phyloP scores from a whole-genome alignment of 768 basidiomycete genomes.

The Mrakia gelida region DNA sequence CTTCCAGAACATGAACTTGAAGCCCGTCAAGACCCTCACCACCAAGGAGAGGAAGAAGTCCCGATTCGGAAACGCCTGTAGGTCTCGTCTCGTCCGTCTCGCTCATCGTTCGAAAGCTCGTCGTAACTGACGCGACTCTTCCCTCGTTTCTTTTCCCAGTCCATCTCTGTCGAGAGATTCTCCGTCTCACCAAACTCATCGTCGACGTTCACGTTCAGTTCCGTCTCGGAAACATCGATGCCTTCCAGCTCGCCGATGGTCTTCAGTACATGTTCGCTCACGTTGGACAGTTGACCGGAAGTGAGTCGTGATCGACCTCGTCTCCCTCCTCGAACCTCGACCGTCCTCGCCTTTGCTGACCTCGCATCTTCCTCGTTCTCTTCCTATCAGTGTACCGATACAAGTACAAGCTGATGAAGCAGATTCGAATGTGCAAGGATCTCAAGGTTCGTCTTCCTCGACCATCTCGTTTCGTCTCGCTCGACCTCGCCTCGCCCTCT shows the following conservation, averaged over 20 bases:
- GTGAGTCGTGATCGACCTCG: conserved; percentile 22
- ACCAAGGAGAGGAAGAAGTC: conserved; percentile 99
- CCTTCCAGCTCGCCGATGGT: conserved; percentile 97
- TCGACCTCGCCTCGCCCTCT: conserved; percentile 46
- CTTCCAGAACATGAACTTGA: conserved; percentile 30
- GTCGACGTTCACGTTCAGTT: conserved; percentile 99
- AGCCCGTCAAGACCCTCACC: conserved; percentile 73
- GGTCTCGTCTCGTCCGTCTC: background rate
- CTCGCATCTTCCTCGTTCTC: background rate
- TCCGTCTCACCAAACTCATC: conserved; percentile 94
- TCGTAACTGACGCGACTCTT: background rate
- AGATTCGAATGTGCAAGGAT: conserved; percentile 99
- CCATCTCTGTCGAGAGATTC: conserved; percentile 85
- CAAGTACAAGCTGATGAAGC: conserved; percentile 99
- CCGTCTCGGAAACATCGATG: conserved; percentile 95
- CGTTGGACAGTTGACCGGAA: conserved; percentile 95
- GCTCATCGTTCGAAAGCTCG: background rate
- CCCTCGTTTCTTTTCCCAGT: conserved; percentile 2
- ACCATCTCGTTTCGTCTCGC: too few species aligned
- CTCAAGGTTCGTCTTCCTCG: conserved; percentile 59
- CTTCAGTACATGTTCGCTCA: conserved; percentile 97
- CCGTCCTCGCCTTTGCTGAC: background rate
- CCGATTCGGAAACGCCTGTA: conserved; percentile 87
- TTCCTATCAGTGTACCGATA: conserved; percentile 73
- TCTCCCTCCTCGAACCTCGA: background rate